A percentile compares a stretch with the other conserved stretches of the same genome.
phyloP scores from a whole-genome alignment of 2,329 filamentous ascomycete species.

The Pseudogymnoascus sp. region DNA sequence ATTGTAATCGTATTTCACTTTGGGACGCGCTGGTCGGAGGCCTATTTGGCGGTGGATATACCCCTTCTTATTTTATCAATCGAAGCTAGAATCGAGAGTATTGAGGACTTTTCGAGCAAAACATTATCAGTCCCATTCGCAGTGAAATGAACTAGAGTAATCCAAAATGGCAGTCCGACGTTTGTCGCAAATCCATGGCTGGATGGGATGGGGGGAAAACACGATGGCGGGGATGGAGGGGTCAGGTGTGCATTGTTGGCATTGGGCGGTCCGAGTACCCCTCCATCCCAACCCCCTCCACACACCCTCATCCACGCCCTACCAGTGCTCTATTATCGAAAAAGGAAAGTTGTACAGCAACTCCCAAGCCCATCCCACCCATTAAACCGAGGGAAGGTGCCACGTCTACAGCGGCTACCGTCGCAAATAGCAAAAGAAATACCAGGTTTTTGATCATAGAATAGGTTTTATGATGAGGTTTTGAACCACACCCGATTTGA shows the following conservation, averaged over 20 bases:
- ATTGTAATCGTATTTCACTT: constrained; percentile 8
- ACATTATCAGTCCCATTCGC: not conserved
- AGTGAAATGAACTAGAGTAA: not conserved
- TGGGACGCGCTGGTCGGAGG: constrained; percentile 8
- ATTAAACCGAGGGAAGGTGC: constrained; percentile 7
- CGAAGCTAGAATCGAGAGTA: constrained; percentile 2
- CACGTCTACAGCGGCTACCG: not conserved
- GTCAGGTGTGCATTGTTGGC: not conserved
- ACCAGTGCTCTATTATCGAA: not conserved
- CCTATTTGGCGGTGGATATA: constrained; percentile 9
- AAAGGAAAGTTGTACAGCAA: constrained; percentile 1
- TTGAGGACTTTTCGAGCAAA: constrained; percentile 8
- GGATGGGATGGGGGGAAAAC: not conserved
- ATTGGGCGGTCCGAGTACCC: not conserved
- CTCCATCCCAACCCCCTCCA: not conserved
- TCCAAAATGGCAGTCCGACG: not conserved
- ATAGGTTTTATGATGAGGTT: constrained; percentile 5
- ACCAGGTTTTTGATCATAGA: constrained; percentile 4
- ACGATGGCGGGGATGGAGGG: not conserved
- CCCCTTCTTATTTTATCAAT: constrained; percentile 8
- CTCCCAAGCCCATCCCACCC: not conserved
- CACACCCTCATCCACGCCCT: not conserved
- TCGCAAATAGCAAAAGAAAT: not conserved
- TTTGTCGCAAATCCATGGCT: not conserved
- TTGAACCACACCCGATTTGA: constrained; percentile 11